phyloP scores from a whole-genome alignment of 192 early-diverging fungal species.

The Coemansia sp. region DNA sequence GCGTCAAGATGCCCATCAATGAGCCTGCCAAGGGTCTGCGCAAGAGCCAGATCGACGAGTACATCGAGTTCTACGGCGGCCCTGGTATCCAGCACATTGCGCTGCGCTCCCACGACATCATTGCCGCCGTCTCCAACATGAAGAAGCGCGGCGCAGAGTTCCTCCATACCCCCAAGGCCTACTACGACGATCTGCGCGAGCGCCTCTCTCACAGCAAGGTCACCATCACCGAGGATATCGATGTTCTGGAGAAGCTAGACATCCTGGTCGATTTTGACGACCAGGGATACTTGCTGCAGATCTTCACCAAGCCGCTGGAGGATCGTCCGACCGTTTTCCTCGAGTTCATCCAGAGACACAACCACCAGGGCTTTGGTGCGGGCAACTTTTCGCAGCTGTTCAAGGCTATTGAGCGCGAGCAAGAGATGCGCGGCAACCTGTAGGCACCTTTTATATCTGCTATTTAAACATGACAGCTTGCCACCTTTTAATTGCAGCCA shows the following conservation, averaged over 20 bases:
- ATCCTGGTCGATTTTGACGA: conserved; percentile 98
- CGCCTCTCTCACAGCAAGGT: conserved; percentile 69
- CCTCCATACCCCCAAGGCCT: conserved; percentile 76
- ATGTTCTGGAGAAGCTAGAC: conserved; percentile 76
- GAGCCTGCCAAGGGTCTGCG: conserved; percentile 92
- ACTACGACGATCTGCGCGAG: conserved; percentile 84
- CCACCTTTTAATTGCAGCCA: too few species aligned
- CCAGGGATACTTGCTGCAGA: conserved; percentile 93
- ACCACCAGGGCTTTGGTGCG: conserved; percentile 91
- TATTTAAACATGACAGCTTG: too few species aligned
- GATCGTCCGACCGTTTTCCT: conserved; percentile 96
- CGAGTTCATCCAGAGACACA: conserved; percentile 95
- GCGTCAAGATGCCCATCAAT: conserved; percentile 96
- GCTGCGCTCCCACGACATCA: conserved; percentile 84
- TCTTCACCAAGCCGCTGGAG: conserved; percentile 88
- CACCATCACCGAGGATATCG: conserved; percentile 80
- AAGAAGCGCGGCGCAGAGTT: conserved; percentile 88
- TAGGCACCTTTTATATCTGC: background rate
- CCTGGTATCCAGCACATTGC: conserved; percentile 94
- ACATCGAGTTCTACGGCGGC: conserved; percentile 60
- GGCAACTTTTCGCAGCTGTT: conserved; percentile 99
- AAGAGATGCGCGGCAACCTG: conserved; percentile 86
- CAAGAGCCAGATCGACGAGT: conserved; percentile 91
- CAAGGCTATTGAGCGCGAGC: conserved; percentile 93
- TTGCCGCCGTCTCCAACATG: conserved; percentile 77